Conservation (phyloP, 345 rosid species). For the Boechera stricta region DNA sequence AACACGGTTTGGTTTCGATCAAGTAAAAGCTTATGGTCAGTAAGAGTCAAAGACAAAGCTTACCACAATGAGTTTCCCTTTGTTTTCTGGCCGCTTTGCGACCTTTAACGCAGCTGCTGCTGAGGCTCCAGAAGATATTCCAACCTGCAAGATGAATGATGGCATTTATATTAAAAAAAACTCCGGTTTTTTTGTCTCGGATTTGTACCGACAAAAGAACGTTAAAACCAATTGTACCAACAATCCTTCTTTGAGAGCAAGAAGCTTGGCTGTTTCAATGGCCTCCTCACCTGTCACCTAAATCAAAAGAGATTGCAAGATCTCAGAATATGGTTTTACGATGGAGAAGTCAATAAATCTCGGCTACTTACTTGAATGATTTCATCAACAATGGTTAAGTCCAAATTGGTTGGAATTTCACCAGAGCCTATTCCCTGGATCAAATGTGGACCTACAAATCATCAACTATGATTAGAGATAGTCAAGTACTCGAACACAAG, state of each 20-base stretch:
- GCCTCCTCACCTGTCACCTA: constrained; percentile 61
- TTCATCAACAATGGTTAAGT: constrained; percentile 68
- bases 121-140: constrained; percentile 75
- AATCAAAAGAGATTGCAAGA: background rate
- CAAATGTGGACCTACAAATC: constrained; percentile 51
- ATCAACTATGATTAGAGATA: background rate
- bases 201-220: background rate
- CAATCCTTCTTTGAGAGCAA: constrained; percentile 65
- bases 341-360: background rate
- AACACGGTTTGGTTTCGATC: background rate
- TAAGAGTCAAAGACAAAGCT: background rate
- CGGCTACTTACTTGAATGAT: constrained; percentile 65
- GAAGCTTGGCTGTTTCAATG: constrained; percentile 57
- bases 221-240: constrained; percentile 43
- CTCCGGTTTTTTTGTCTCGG: background rate
- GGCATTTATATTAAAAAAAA: background rate
- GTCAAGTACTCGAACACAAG: background rate
- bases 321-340: background rate
- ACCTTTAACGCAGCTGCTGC: constrained; percentile 64
- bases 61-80: constrained; percentile 63
- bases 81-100: constrained; percentile 64
- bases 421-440: constrained; percentile 87
- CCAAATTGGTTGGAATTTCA: constrained; percentile 78
- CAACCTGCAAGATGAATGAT: constrained; percentile 48
- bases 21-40: background rate